These are phyloP conservation scores for Candida tallmaniae DNA, from an alignment of 805 yeast species.

Conservation along the genomic window DNA sequence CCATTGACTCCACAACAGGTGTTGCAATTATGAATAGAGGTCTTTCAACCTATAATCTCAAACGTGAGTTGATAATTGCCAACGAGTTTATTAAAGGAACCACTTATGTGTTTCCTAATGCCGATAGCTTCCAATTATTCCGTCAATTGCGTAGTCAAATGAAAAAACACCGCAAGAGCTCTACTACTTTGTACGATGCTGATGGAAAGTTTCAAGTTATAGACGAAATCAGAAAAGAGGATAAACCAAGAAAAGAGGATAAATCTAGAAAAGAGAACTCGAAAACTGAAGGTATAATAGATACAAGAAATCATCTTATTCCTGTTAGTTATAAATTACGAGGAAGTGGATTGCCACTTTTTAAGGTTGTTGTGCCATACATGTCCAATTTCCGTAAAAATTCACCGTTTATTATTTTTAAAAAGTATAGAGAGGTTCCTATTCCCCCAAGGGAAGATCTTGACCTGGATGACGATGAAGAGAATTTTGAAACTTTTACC, in stretches of 20 bases:
- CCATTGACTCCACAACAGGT: conserved; percentile 6
- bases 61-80: conserved; percentile 28
- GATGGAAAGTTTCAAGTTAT: conserved; percentile 15
- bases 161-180: conserved; percentile 19
- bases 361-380: conserved; percentile 33
- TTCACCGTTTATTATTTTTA: conserved; percentile 31
- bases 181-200: conserved; percentile 18
- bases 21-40: conserved; percentile 8
- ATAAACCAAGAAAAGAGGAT: background rate
- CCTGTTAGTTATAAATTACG: conserved; percentile 26
- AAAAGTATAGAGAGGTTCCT: conserved; percentile 28
- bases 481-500: conserved; percentile 26
- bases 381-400: conserved; percentile 31
- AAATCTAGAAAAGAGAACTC: background rate
- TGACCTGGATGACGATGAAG: conserved; percentile 21
- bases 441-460: conserved; percentile 11
- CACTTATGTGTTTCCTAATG: conserved; percentile 26
- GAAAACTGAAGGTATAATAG: conserved; percentile 14
- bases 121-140: conserved; percentile 26
- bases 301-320: conserved; percentile 26
- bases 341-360: conserved; percentile 35
- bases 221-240: conserved; percentile 4
- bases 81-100: conserved; percentile 27
- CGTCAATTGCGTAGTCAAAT: conserved; percentile 19
- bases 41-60: conserved; percentile 20